Evolutionary conservation across 371 early-diverging fungal genomes (phyloP).

Genomic region (Mortierella sp.): DNA sequence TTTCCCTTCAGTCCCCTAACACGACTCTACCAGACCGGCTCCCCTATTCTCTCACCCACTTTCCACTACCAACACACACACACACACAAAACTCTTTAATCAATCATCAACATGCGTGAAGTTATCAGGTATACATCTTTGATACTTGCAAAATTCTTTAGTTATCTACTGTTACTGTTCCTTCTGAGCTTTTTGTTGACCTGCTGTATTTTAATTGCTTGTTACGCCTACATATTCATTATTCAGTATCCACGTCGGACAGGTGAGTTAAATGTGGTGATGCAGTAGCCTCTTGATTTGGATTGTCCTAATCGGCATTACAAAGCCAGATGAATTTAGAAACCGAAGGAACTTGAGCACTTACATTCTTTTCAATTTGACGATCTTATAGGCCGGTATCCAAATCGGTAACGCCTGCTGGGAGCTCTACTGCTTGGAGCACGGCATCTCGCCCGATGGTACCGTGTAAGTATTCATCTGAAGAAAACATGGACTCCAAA

Average conservation of each 20-base stretch:
- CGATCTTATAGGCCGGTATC: slow-evolving; percentile 97
- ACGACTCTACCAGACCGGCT: slow-evolving; percentile 51
- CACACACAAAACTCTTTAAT: slow-evolving; percentile 2
- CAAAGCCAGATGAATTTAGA: neutral
- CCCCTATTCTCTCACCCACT: slow-evolving; percentile 24
- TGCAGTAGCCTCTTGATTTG: neutral
- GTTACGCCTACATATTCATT: neutral
- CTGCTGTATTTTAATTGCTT: neutral
- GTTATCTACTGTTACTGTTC: neutral
- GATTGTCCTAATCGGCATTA: neutral
- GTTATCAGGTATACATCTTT: slow-evolving; percentile 66
- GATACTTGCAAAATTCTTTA: neutral
- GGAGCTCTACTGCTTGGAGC: slow-evolving; percentile 99
- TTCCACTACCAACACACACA: slow-evolving; percentile 7
- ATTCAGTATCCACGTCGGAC: slow-evolving; percentile 91
- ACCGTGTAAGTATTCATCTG: slow-evolving; percentile 57
- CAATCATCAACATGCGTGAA: slow-evolving; percentile 88
- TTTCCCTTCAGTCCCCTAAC: slow-evolving; percentile 54
- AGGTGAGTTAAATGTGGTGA: slow-evolving; percentile 34
- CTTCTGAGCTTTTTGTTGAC: neutral
- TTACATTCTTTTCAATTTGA: neutral
- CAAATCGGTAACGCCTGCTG: slow-evolving; percentile 99
- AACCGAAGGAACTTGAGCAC: neutral
- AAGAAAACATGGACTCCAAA: neutral
- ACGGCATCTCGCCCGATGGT: slow-evolving; percentile 98